Percentiles rank a stretch among this genome's conserved stretches.
Conservation (phyloP, 2,329 filamentous ascomycete species). For the Alternaria burnsii region DNA sequence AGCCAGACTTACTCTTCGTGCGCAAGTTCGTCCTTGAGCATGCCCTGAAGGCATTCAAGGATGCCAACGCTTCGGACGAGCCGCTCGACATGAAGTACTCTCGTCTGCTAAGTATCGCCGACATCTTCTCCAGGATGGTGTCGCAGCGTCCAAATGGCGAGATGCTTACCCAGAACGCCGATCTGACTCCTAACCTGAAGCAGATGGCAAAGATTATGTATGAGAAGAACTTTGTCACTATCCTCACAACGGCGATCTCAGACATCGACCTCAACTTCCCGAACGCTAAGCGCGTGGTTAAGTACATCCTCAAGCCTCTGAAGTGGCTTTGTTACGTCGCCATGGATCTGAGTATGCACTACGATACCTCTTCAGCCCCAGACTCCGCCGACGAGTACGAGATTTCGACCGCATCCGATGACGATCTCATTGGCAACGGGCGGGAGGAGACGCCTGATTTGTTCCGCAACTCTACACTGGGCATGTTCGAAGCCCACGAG, state of each 20-base stretch:
- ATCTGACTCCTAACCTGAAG: constrained; percentile 68
- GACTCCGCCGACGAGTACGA: constrained; percentile 81
- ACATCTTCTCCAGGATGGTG: constrained; percentile 92
- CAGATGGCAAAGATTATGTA: constrained; percentile 96
- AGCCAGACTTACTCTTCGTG: constrained; percentile 87
- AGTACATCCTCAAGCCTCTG: constrained; percentile 91
- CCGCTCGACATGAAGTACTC: constrained; percentile 86
- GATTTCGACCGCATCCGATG: constrained; percentile 88
- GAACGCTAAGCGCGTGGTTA: constrained; percentile 90
- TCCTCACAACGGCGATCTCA: constrained; percentile 88
- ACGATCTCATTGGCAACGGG: constrained; percentile 82
- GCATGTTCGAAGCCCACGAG: constrained; percentile 89
- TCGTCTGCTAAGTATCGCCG: constrained; percentile 83
- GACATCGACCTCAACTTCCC: constrained; percentile 97
- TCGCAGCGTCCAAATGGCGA: constrained; percentile 61
- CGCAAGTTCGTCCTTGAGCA: constrained; percentile 95
- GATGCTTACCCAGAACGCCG: constrained; percentile 49
- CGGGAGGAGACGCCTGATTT: constrained; percentile 87
- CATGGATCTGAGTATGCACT: constrained; percentile 82
- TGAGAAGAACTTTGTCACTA: constrained; percentile 92
- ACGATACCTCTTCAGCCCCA: constrained; percentile 73
- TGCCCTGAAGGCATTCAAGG: constrained; percentile 88
- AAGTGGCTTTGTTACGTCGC: constrained; percentile 88
- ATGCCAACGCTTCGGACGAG: constrained; percentile 81
- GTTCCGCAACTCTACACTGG: constrained; percentile 93